Base-by-base conservation (phyloP, 164 flowering plant genomes). In the Magnolia officinalis region DNA sequence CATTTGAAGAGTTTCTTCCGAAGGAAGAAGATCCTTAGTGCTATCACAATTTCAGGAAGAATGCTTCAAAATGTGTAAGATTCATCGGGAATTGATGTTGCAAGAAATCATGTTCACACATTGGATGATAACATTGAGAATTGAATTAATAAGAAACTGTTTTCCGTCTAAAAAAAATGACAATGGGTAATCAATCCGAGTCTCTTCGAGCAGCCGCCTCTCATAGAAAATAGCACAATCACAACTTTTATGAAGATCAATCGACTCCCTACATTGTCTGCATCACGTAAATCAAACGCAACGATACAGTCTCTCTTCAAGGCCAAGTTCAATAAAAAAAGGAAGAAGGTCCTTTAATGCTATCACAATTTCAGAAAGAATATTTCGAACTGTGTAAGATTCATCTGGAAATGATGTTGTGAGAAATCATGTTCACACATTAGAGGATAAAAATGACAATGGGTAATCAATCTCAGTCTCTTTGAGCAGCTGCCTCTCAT, bases 1-100 rank as follows among this genome's bases (percentile, higher is more conserved):
- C 95, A 93, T 78, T 80, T 91, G 87, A 93, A 91, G 85, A 79
- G 88, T 67, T 93, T 91, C 79, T 93, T 91, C 66, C 90, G 89
- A 86, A 93, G 89, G 83, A 91, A 93, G 87, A 93, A 93, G 86
- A 82, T 91, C 63, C 89, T 93, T 91, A 16, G 52, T 55, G 63
- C 58, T 70, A 7, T 11, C 45, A 67, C 13, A 29, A 11, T 26
- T 29, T 24, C 16, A 67, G 45, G 18, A 16, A 24, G 45, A 67
- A 67, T 8, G 49, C 70, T 24, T 29, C 23, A 16, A 67, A 13
- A 21, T 21, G 9, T 64, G 9, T 7, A 20, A 21, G 26, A n/a
- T 64, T 21, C 4, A 11, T 20, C 23, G 26, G 67, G 67, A 18
- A 64, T 2, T 7, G 67, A 64, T 64, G 21, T 18, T 64, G 67